phyloP scores from a whole-genome alignment of 2,329 filamentous ascomycete species.

The Hypoxylon sp. region DNA sequence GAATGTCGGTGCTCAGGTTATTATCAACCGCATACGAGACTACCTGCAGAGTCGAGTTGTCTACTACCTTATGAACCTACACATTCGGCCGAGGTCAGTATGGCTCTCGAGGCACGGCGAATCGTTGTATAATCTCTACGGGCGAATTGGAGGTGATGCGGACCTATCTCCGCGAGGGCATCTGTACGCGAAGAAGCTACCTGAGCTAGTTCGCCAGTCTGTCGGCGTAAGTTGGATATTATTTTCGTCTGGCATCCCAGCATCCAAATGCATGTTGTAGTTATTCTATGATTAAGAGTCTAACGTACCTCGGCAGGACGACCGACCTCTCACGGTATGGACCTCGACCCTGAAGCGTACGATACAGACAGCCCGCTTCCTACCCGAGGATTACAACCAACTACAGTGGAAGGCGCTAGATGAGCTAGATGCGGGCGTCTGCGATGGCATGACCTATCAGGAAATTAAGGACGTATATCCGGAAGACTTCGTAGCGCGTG shows the following conservation, averaged over 20 bases:
- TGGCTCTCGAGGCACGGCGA: slow-evolving; percentile 98
- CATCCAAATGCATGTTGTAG: background rate
- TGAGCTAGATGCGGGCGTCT: slow-evolving; percentile 95
- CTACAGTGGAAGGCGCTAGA: slow-evolving; percentile 99
- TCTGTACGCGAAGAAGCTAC: slow-evolving; percentile 87
- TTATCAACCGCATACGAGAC: slow-evolving; percentile 97
- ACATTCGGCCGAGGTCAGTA: slow-evolving; percentile 95
- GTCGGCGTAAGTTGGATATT: slow-evolving; percentile 76
- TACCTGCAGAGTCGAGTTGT: slow-evolving; percentile 97
- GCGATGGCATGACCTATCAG: slow-evolving; percentile 95
- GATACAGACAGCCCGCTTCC: slow-evolving; percentile 89
- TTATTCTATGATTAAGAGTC: slow-evolving; percentile 27
- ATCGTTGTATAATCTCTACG: slow-evolving; percentile 90
- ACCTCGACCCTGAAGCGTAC: slow-evolving; percentile 81
- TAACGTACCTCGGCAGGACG: slow-evolving; percentile 60
- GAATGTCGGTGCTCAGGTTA: slow-evolving; percentile 94
- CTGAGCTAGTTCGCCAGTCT: slow-evolving; percentile 85
- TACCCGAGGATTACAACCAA: slow-evolving; percentile 88
- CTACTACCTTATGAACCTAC: slow-evolving; percentile 98
- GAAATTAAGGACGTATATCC: slow-evolving; percentile 93
- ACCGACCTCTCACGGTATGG: slow-evolving; percentile 74
- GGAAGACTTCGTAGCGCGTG: slow-evolving; percentile 93
- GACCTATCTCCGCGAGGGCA: slow-evolving; percentile 88
- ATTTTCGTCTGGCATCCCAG: slow-evolving; percentile 39
- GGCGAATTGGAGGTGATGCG: slow-evolving; percentile 93